These are phyloP conservation scores for Pestalotiopsis sp. DNA, from an alignment of 2,329 filamentous ascomycete genomes.

Conservation along the genomic window DNA sequence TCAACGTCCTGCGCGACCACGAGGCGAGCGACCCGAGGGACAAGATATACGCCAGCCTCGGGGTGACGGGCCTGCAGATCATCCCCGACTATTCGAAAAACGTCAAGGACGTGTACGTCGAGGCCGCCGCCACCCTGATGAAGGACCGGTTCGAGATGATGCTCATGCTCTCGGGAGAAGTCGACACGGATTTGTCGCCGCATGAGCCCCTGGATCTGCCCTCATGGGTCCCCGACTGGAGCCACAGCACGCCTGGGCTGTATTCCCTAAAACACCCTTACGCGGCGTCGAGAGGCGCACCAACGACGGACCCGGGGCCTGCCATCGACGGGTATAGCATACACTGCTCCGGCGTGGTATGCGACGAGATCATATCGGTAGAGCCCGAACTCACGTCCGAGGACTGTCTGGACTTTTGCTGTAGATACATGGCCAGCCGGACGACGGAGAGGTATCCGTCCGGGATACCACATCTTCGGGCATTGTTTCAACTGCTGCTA, in stretches of 20 bases:
- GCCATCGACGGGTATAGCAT: background rate
- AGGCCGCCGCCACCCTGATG: background rate
- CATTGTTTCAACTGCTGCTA: background rate
- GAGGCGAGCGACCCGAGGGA: conserved; percentile 1
- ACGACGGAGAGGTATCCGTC: background rate
- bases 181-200: background rate
- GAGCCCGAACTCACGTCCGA: background rate
- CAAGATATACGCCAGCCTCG: background rate
- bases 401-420: conserved; percentile 3
- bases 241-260: background rate
- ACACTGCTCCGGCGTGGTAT: background rate
- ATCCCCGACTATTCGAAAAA: conserved; percentile 4
- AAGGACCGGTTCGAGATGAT: background rate
- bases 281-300: background rate
- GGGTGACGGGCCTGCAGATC: background rate
- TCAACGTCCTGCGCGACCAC: background rate
- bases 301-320: background rate
- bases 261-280: background rate
- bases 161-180: background rate
- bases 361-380: background rate
- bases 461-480: background rate
- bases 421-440: background rate
- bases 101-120: conserved; percentile 4
- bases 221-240: background rate
- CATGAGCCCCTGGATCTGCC: background rate